Evolutionary conservation across 2,329 filamentous ascomycete genomes (phyloP).

Genomic region (Thelonectria olida): DNA sequence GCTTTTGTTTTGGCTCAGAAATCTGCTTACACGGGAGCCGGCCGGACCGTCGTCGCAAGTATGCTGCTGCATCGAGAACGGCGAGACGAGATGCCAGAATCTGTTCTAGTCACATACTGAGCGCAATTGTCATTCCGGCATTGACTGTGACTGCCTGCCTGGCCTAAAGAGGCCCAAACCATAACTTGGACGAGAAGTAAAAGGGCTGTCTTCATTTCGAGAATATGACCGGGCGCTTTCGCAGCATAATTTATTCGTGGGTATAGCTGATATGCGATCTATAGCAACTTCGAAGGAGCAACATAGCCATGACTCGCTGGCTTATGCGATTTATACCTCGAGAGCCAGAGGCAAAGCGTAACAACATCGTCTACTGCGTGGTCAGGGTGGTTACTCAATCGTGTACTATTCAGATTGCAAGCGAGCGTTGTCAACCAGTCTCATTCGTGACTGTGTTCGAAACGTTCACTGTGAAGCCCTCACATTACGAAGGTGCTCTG

Average conservation of each 20-base stretch:
- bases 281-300: not conserved
- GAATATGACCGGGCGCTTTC: not conserved
- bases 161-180: not conserved
- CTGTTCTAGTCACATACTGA: constrained; percentile 29
- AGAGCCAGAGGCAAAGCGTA: not conserved
- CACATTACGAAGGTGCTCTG: not conserved
- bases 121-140: constrained; percentile 29
- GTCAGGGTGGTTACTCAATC: not conserved
- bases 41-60: constrained; percentile 23
- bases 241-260: not conserved
- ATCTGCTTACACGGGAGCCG: constrained; percentile 22
- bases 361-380: not conserved
- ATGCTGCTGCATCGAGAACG: constrained; percentile 24
- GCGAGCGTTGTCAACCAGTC: constrained; percentile 3
- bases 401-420: not conserved
- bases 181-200: constrained; percentile 2
- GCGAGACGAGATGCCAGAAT: constrained; percentile 19
- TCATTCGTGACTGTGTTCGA: not conserved
- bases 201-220: constrained; percentile 10
- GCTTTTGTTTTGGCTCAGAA: not conserved
- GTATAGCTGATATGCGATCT: not conserved
- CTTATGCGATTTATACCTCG: constrained; percentile 13
- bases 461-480: not conserved
- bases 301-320: not conserved
- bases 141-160: not conserved